A percentile compares a stretch with the other conserved stretches of the same genome.
Conservation (phyloP, 2,329 filamentous ascomycete species). For the Aspergillus pseudotamarii region DNA sequence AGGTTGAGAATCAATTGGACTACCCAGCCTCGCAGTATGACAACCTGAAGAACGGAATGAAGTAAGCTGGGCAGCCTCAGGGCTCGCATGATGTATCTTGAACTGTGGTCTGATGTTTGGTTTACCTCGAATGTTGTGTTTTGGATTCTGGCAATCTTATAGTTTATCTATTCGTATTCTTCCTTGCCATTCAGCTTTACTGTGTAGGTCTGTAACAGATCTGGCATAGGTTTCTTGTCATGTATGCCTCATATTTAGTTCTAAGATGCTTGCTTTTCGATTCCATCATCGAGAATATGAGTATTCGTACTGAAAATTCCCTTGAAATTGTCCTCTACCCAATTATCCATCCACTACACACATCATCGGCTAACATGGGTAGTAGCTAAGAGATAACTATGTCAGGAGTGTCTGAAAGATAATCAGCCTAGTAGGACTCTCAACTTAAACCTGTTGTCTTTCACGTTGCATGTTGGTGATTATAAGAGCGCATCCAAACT, state of each 20-base stretch:
- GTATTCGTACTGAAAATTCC: not conserved
- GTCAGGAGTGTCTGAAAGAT: no score
- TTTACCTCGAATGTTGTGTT: not conserved
- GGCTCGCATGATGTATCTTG: not conserved
- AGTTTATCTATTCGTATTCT: not conserved
- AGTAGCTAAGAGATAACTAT: no score
- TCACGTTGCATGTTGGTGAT: not conserved
- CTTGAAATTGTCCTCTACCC: no score
- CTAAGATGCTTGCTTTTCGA: no score
- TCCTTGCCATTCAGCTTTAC: not conserved
- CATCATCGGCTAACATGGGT: not conserved
- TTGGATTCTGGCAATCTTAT: not conserved
- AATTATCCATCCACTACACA: not conserved
- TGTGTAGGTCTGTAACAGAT: not conserved
- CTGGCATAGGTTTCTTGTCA: not conserved
- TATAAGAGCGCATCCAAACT: not conserved
- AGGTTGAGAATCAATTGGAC: slow-evolving; percentile 49
- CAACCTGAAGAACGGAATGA: slow-evolving; percentile 49
- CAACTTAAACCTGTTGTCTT: no score
- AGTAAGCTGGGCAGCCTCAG: not conserved
- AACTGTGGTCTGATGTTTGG: not conserved
- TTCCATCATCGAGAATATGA: not conserved
- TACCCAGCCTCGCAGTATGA: slow-evolving; percentile 59
- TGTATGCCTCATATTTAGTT: not conserved
- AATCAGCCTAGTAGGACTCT: no score